Evolutionary conservation across 2,329 filamentous ascomycete species (phyloP).

Genomic region (Fusarium caatingaense): DNA sequence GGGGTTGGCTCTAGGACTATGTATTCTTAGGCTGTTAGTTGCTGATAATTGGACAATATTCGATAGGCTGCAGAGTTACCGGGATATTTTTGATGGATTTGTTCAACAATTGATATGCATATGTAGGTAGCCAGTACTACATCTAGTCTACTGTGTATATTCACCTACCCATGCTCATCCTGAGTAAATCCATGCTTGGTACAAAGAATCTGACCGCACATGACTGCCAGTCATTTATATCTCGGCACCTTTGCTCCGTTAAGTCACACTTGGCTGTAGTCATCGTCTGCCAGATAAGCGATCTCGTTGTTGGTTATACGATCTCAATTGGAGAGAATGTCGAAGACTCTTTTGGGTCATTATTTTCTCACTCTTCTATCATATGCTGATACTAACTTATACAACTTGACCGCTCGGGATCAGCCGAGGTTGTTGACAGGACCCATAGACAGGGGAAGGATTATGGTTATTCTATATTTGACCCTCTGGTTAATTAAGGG

Average conservation of each 20-base stretch:
- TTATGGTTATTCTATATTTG: neutral
- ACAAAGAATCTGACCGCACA: conserved; percentile 1
- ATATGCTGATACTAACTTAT: neutral
- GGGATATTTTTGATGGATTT: conserved; percentile 7
- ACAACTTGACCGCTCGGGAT: conserved; percentile 17
- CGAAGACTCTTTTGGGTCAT: neutral
- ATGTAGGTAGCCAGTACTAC: neutral
- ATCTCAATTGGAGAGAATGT: neutral
- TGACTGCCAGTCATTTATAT: conserved; percentile 1
- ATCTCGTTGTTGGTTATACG: neutral
- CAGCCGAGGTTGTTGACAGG: conserved; percentile 3
- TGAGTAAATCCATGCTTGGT: conserved; percentile 1
- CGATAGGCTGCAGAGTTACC: conserved; percentile 15
- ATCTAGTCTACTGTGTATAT: neutral
- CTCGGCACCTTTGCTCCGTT: conserved; percentile 9
- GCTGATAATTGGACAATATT: conserved; percentile 17
- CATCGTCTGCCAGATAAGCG: neutral
- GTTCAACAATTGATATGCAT: conserved; percentile 10
- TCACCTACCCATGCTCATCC: neutral
- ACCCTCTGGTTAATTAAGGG: neutral
- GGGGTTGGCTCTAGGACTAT: neutral
- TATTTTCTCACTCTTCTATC: neutral
- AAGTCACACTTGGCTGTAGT: neutral
- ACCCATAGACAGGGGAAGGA: neutral
- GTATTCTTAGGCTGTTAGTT: neutral